These are phyloP conservation scores for Globisporangium cederbergense DNA, from an alignment of 352 stramenopile genomes.

Conservation along the genomic window DNA sequence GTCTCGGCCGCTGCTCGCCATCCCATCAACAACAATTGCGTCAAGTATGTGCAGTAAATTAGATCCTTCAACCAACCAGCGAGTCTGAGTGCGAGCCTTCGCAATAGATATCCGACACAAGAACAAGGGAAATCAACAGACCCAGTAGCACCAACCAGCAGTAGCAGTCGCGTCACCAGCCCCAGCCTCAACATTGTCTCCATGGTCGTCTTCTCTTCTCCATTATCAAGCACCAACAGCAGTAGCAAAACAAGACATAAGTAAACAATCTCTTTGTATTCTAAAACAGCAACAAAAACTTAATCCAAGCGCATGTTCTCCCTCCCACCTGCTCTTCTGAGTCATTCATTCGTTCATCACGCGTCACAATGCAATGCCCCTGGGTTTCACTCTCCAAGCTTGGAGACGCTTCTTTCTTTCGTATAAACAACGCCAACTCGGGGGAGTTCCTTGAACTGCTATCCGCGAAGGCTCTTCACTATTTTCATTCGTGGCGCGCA, in stretches of 20 bases:
- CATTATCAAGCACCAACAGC: neutral
- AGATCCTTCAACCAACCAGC: neutral
- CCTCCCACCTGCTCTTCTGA: neutral
- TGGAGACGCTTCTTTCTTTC: neutral
- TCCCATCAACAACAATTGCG: neutral
- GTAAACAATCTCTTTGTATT: conserved; percentile 2
- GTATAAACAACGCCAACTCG: neutral
- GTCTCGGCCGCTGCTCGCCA: neutral
- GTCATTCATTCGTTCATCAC: too few species aligned
- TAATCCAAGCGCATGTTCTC: neutral
- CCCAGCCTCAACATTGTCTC: too few species aligned
- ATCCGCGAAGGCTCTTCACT: neutral
- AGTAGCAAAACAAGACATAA: neutral
- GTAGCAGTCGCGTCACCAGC: neutral
- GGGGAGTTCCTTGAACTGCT: neutral
- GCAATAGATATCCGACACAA: conserved; percentile 7
- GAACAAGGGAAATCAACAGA: neutral
- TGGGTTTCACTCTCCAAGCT: too few species aligned
- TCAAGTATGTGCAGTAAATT: conserved; percentile 11
- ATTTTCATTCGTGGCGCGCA: neutral
- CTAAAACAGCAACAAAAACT: conserved; percentile 3
- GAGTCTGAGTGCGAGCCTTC: neutral
- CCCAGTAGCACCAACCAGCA: neutral
- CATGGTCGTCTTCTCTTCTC: neutral
- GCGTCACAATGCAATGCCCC: too few species aligned